A percentile compares a stretch with the other conserved stretches of the same genome.
Conservation (phyloP, 129 eudicot species). For the Chrysanthemum seticuspe region DNA sequence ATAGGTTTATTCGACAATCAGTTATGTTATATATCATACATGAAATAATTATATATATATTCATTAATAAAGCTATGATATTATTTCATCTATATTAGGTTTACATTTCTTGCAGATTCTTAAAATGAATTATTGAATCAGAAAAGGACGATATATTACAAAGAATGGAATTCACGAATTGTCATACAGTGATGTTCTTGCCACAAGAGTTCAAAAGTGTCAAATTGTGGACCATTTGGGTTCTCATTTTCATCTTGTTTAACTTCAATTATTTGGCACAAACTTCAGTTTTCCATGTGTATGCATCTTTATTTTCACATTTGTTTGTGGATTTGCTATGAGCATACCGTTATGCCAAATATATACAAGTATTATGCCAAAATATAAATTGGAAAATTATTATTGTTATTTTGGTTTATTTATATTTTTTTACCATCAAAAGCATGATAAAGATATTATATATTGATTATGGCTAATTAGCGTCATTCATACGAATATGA, state of each 20-base stretch:
- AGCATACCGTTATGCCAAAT: too few relatives aligned
- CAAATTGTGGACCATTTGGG: conserved; percentile 30
- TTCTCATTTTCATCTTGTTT: not conserved
- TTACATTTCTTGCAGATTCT: not conserved
- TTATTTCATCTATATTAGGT: not conserved
- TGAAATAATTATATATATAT: not conserved
- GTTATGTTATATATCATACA: too few relatives aligned
- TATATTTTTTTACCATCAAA: too few relatives aligned
- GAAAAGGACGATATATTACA: conserved; percentile 1
- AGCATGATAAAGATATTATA: too few relatives aligned
- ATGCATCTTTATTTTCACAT: conserved; percentile 28
- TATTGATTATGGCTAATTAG: too few relatives aligned
- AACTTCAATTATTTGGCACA: conserved; percentile 29
- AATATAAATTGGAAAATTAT: too few relatives aligned
- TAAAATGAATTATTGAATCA: conserved; percentile 17
- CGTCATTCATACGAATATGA: too few relatives aligned
- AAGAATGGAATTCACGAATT: not conserved
- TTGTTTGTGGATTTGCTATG: conserved; percentile 8
- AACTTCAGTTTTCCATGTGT: conserved; percentile 22
- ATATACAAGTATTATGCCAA: too few relatives aligned
- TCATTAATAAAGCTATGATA: too few relatives aligned
- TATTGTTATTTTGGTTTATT: too few relatives aligned
- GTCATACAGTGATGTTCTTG: not conserved
- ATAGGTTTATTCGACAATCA: too few relatives aligned
- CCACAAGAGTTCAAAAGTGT: conserved; percentile 15